Base-by-base conservation (phyloP, 179 eudicot genomes). In the Camellia oleifera region DNA sequence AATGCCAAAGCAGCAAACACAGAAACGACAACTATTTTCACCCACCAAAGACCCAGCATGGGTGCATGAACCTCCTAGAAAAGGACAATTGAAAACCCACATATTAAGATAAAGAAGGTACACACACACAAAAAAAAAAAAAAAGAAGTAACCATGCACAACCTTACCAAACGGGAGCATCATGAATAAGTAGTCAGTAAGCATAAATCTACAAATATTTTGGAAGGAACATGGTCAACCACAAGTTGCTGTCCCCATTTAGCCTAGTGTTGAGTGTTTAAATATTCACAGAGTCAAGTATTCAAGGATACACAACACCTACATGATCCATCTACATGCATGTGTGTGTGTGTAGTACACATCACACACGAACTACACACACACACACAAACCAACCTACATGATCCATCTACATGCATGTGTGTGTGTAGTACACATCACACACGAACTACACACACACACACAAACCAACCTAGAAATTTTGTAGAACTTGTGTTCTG, bases 11-110 rank as follows among this genome's bases (percentile, higher is more conserved):
- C 98, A 58, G 85, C 83, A 78, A 97, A 97, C 70, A 88, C 85
- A 81, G 88, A 82, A 76, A 97, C 66, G 2, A 94, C 98, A 63
- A 88, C 78, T 32, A 93, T 70, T 90, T 97, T 97, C 46, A 97
- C 92, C 80, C 86, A 92, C 99, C 98, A 97, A 50, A 89, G 63
- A 81, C 90, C 89, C 80, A 97, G 85, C 76, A 97, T 78, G 14
- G 90, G 98, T 77, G 97, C 99, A 89, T 97, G 99, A 82, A 94
- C 88, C 73, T 97, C 97, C 99, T 97, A 79, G 56, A 73, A 82
- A 82, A 83, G 68, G 58, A 70, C 76, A 81, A 78, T 57, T n/a
- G 12, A 12, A 66, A 78, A 20, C 62, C 46, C 50, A 69, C 3
- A 7, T 44, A 17, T 71, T 61, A 40, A 63, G 9, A 9, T 73